phyloP scores from a whole-genome alignment of 2,329 filamentous ascomycete genomes.

The Lecanicillium sp. region DNA sequence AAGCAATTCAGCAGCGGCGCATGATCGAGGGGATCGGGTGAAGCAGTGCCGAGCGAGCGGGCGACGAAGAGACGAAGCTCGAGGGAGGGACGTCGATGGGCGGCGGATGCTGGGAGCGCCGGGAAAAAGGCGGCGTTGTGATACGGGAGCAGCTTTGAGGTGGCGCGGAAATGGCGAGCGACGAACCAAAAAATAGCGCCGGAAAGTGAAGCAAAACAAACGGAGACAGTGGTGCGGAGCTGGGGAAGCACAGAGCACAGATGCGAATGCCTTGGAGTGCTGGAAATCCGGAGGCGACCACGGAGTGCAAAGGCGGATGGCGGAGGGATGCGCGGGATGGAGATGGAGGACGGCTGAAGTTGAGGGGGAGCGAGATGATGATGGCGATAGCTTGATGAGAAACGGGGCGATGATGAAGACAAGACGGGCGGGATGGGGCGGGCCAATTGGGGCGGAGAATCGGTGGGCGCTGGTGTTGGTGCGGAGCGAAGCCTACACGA shows the following conservation, averaged over 20 bases:
- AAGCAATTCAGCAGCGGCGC: slow-evolving; percentile 6
- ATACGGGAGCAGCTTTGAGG: slow-evolving; percentile 4
- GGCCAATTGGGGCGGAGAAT: slow-evolving; percentile 13
- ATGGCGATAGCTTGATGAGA: not conserved
- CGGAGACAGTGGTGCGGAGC: slow-evolving; percentile 1
- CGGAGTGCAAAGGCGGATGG: not conserved
- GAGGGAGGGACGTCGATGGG: not conserved
- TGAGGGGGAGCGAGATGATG: not conserved
- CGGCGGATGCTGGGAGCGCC: not conserved
- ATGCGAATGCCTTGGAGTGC: too few species aligned
- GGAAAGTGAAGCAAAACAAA: slow-evolving; percentile 4
- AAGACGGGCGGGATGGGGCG: slow-evolving; percentile 3
- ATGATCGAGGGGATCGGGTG: not conserved
- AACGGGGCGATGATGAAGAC: slow-evolving; percentile 8
- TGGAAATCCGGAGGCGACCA: too few species aligned
- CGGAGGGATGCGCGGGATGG: not conserved
- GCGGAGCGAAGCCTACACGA: slow-evolving; percentile 12
- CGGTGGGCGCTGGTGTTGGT: slow-evolving; percentile 5
- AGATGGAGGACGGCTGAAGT: not conserved
- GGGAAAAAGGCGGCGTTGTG: slow-evolving; percentile 8
- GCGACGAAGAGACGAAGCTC: not conserved
- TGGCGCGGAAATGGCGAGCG: too few species aligned
- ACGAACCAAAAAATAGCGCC: not conserved
- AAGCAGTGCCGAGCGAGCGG: not conserved
- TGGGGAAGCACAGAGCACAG: slow-evolving; percentile 8